Base-by-base conservation (phyloP, 768 basidiomycete species). In the Pulveroboletus frians region DNA sequence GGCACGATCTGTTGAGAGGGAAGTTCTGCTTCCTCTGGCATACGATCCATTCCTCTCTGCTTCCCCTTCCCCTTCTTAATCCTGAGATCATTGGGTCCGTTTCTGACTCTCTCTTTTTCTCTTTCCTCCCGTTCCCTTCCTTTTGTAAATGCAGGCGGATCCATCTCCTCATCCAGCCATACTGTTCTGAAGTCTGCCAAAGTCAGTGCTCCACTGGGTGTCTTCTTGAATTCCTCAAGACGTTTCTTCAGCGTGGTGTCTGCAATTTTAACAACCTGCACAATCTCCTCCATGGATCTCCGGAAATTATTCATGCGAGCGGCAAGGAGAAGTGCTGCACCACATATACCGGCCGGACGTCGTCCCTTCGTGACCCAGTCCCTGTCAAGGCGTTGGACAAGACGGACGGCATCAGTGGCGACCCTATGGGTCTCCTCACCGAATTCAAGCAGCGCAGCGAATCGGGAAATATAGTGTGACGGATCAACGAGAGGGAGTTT, bases 261-360 rank as follows among this genome's bases (percentile, higher is more conserved):
- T n/a, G 93, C 92, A 56, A 97, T 96, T 71, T 98, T 99, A 56
- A 98, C 96, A 14, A 99, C 93, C 64, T 99, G 96, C 17, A 97
- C 93, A 40, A 99, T 88, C 68, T 99, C 96, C 63, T 94, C 89
- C 10, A 97, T 77, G 21, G 86, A 90, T 39, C 96, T 76, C 37
- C 94, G 75, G 62, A 95, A 98, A 67, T 96, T 96, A 71, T 95
- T 97, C 96, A 99, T 98, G 21, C 96, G 83, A 29, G 93, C 96
- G 0, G 96, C 96, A 14, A 99, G 80, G 35, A 98, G 77, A 26
- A 98, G 78, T 23, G 91, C 92, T 0, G 96, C 96, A 27, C 96
- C 96, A 63, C 96, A 99, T 52, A 99, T 94, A 18, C 96, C 96
- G 0, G 96, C 92, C 0, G 96, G 96, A 6, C 96, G 81, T 18